Conservation (phyloP, 176 grass and related monocot species). For the Lolium perenne region DNA sequence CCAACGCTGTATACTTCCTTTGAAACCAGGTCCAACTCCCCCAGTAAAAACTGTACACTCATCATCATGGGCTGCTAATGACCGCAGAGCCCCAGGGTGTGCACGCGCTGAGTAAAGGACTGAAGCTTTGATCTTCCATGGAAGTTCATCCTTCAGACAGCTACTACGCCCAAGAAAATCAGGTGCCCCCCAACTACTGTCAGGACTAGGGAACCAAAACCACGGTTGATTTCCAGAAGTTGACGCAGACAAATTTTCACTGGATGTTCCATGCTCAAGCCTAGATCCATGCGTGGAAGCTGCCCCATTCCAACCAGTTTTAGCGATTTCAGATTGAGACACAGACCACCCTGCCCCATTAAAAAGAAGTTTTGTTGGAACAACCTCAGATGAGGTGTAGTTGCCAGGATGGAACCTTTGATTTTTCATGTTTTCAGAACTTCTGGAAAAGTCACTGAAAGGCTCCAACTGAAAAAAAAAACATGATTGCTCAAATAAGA, state of each 20-base stretch:
- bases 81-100: slow-evolving; percentile 80
- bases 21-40: slow-evolving; percentile 92
- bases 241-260: slow-evolving; percentile 49
- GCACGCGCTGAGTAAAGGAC: slow-evolving; percentile 75
- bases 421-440: slow-evolving; percentile 54
- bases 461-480: slow-evolving; percentile 67
- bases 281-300: slow-evolving; percentile 52
- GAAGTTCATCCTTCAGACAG: slow-evolving; percentile 62
- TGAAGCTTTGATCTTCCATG: slow-evolving; percentile 88
- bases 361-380: slow-evolving; percentile 68
- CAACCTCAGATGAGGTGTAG: slow-evolving; percentile 50
- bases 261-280: slow-evolving; percentile 45
- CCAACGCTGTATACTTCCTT: slow-evolving; percentile 93
- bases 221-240: slow-evolving; percentile 63
- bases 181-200: slow-evolving; percentile 58
- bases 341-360: slow-evolving; percentile 72
- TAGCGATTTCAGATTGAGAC: slow-evolving; percentile 69
- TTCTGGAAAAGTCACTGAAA: slow-evolving; percentile 58
- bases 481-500: slow-evolving; percentile 23
- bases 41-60: slow-evolving; percentile 91
- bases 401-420: slow-evolving; percentile 55
- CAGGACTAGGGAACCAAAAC: slow-evolving; percentile 92
- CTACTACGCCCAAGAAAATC: slow-evolving; percentile 80
- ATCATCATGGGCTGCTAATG: slow-evolving; percentile 76
- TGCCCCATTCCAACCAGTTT: slow-evolving; percentile 53